A percentile compares a stretch with the other conserved stretches of the same genome.
phyloP scores from a whole-genome alignment of 2,329 filamentous ascomycete species.

The Epichloe festucae region DNA sequence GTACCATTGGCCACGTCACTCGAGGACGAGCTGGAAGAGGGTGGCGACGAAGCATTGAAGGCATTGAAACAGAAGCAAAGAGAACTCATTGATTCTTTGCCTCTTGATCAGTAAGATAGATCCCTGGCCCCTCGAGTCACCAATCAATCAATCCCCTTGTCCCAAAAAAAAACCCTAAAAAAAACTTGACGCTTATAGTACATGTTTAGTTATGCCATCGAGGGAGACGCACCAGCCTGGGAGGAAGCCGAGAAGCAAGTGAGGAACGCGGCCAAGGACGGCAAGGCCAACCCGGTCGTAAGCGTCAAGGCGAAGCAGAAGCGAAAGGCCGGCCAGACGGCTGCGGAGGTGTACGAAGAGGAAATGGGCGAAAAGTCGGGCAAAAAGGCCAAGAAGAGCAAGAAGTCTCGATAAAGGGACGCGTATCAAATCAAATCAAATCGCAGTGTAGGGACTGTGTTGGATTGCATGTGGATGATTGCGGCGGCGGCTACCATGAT shows the following conservation, averaged over 20 bases:
- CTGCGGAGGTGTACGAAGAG: conserved; percentile 50
- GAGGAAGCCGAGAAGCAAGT: conserved; percentile 66
- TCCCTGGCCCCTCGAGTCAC: not conserved
- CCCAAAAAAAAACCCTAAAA: not conserved
- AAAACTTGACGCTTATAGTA: conserved; percentile 1
- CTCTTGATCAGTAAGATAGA: conserved; percentile 53
- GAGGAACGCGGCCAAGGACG: conserved; percentile 38
- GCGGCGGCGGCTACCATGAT: not conserved
- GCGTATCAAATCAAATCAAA: not conserved
- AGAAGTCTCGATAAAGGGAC: conserved; percentile 16
- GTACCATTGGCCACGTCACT: conserved; percentile 58
- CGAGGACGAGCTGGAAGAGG: conserved; percentile 74
- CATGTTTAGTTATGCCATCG: conserved; percentile 46
- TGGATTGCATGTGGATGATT: not conserved
- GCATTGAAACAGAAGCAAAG: conserved; percentile 68
- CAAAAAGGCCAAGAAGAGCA: conserved; percentile 39
- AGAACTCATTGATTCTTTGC: conserved; percentile 79
- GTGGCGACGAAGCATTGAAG: conserved; percentile 60
- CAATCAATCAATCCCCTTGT: too few species aligned
- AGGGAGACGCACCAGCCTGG: conserved; percentile 49
- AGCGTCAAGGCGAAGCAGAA: conserved; percentile 76
- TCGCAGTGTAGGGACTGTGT: not conserved
- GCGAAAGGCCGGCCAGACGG: conserved; percentile 54
- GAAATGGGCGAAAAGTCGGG: conserved; percentile 43
- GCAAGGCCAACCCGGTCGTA: conserved; percentile 50